Percentiles rank a stretch among this genome's conserved stretches.
These are phyloP conservation scores for Candida railenensis DNA, from an alignment of 805 yeast genomes.

Conservation along the genomic window DNA sequence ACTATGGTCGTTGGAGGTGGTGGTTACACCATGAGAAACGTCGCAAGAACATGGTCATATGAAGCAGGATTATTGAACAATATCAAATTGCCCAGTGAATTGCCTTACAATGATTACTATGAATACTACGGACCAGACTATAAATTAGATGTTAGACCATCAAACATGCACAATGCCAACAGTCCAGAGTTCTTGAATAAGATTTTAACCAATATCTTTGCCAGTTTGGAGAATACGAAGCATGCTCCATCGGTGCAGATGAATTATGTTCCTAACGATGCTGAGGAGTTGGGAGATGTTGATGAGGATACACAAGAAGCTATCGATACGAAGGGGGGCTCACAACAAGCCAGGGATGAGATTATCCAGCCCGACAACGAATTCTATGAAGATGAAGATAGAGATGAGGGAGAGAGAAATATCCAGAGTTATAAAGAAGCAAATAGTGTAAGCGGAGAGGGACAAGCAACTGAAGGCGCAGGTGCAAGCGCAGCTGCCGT, in stretches of 20 bases:
- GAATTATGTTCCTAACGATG: constrained; percentile 83
- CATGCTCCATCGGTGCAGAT: constrained; percentile 97
- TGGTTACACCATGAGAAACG: constrained; percentile 97
- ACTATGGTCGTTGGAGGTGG: constrained; percentile 97
- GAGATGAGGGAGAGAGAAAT: constrained; percentile 37
- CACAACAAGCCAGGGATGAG: constrained; percentile 79
- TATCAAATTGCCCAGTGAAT: constrained; percentile 68
- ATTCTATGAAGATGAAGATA: constrained; percentile 66
- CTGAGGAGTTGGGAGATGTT: constrained; percentile 82
- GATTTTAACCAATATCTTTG: constrained; percentile 71
- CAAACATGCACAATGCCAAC: constrained; percentile 95
- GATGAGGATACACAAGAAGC: constrained; percentile 81
- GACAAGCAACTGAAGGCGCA: constrained; percentile 4
- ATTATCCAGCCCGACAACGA: constrained; percentile 71
- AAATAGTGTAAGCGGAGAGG: background rate
- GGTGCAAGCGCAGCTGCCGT: constrained; percentile 4
- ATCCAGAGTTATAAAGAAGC: constrained; percentile 13
- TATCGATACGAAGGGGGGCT: constrained; percentile 88
- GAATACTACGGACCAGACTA: constrained; percentile 98
- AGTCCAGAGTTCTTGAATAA: constrained; percentile 88
- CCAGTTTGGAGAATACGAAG: constrained; percentile 83
- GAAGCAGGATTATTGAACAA: constrained; percentile 88
- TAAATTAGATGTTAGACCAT: constrained; percentile 89
- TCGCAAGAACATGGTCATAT: constrained; percentile 91
- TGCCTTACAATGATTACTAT: constrained; percentile 94